These are phyloP conservation scores for Gossypioides kirkii DNA, from an alignment of 345 rosid species.

Conservation along the genomic window DNA sequence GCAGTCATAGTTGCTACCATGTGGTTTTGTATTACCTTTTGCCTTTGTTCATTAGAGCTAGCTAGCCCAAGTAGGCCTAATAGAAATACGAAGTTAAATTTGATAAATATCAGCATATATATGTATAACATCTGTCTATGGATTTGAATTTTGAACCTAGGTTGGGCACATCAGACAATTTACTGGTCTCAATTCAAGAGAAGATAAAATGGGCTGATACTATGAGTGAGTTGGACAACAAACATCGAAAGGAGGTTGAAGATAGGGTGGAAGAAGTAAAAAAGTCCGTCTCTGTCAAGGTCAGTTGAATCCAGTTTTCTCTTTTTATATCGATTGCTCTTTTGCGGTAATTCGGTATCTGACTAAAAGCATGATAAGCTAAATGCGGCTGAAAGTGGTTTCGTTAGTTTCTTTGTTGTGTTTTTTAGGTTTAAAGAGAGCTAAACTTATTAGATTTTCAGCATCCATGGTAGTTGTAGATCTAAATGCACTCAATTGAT, in stretches of 20 bases:
- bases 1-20: neutral
- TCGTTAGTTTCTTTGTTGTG: neutral
- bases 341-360: neutral
- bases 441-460: neutral
- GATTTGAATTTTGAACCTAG: conserved; percentile 32
- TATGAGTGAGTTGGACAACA: conserved; percentile 86
- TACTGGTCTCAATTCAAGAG: conserved; percentile 84
- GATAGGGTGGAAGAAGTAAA: conserved; percentile 79
- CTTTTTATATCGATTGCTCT: neutral
- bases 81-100: neutral
- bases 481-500: neutral
- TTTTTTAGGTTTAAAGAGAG: neutral
- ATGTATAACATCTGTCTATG: neutral
- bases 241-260: conserved; percentile 73
- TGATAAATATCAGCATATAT: neutral
- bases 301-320: conserved; percentile 53
- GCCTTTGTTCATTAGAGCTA: neutral
- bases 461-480: neutral
- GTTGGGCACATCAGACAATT: conserved; percentile 80
- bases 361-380: neutral
- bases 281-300: conserved; percentile 84
- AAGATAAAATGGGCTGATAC: conserved; percentile 98
- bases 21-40: neutral
- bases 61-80: neutral
- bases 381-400: neutral